Percentiles rank a stretch among this genome's conserved stretches.
phyloP scores from a whole-genome alignment of 2,329 filamentous ascomycete species.

The Fusarium praegraminearum region DNA sequence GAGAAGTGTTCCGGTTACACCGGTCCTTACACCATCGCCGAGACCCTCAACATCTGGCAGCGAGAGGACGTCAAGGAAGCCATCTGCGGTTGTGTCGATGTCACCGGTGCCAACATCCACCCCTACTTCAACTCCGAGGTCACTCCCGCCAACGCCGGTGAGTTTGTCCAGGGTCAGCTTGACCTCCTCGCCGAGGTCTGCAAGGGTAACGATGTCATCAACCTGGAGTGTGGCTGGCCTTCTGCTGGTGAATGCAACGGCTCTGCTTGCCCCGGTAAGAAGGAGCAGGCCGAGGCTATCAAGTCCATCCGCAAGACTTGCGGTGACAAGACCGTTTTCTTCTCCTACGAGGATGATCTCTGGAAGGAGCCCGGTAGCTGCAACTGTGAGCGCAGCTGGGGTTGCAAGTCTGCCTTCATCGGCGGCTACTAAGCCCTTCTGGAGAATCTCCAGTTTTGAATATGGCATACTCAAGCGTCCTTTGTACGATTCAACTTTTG shows the following conservation, averaged over 20 bases:
- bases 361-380: conserved; percentile 83
- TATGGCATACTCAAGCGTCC: conserved; percentile 41
- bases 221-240: conserved; percentile 95
- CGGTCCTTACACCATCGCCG: conserved; percentile 84
- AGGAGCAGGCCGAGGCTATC: conserved; percentile 80
- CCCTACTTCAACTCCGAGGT: conserved; percentile 89
- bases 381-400: conserved; percentile 85
- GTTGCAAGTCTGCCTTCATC: conserved; percentile 57
- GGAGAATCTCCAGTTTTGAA: conserved; percentile 19
- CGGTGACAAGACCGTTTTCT: conserved; percentile 80
- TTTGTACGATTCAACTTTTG: conserved; percentile 30
- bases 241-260: conserved; percentile 77
- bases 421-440: conserved; percentile 26
- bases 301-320: conserved; percentile 73
- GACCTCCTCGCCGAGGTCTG: conserved; percentile 77
- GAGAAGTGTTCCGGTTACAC: conserved; percentile 77
- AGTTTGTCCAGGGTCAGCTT: conserved; percentile 81
- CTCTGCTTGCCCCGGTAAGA: conserved; percentile 72
- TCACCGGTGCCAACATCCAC: conserved; percentile 89
- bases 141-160: conserved; percentile 73
- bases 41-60: conserved; percentile 84
- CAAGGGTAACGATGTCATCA: conserved; percentile 77
- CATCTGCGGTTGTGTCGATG: conserved; percentile 81
- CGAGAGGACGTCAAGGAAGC: conserved; percentile 65
- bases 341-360: conserved; percentile 81